phyloP scores from a whole-genome alignment of 805 yeast species.

The Candida broadrunensis region DNA sequence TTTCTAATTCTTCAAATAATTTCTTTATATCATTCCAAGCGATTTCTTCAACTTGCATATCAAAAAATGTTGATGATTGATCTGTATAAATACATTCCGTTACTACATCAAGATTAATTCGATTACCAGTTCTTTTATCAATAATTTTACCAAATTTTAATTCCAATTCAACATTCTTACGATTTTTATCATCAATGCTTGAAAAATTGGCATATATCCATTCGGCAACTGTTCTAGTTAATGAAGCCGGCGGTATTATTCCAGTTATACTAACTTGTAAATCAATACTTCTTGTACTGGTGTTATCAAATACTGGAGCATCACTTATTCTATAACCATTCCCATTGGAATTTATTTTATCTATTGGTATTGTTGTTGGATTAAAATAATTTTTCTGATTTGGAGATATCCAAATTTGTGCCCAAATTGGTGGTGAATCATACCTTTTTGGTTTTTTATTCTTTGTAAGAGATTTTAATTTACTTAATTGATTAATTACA shows the following conservation, averaged over 20 bases:
- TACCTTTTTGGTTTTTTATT: slow-evolving; percentile 58
- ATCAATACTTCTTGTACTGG: slow-evolving; percentile 31
- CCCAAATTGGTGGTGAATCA: slow-evolving; percentile 76
- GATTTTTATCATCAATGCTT: slow-evolving; percentile 55
- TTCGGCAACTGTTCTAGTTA: slow-evolving; percentile 76
- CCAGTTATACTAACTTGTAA: slow-evolving; percentile 63
- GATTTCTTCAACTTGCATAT: slow-evolving; percentile 62
- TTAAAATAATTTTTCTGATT: slow-evolving; percentile 1
- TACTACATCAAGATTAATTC: slow-evolving; percentile 63
- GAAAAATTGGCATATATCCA: slow-evolving; percentile 85
- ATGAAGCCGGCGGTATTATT: slow-evolving; percentile 73
- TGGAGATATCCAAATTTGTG: slow-evolving; percentile 64
- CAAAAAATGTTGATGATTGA: slow-evolving; percentile 53
- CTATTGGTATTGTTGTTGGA: slow-evolving; percentile 1
- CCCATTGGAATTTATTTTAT: not conserved
- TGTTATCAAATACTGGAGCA: slow-evolving; percentile 28
- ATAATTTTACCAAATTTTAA: slow-evolving; percentile 70
- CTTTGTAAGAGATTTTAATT: slow-evolving; percentile 18
- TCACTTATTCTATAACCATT: slow-evolving; percentile 2
- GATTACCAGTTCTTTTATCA: slow-evolving; percentile 58
- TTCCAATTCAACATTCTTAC: slow-evolving; percentile 64
- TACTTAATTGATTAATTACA: slow-evolving; percentile 26
- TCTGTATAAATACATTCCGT: slow-evolving; percentile 66
- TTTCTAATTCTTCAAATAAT: slow-evolving; percentile 54
- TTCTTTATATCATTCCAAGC: slow-evolving; percentile 57